phyloP scores from a whole-genome alignment of 768 basidiomycete genomes.

The Boletus reticuloceps region DNA sequence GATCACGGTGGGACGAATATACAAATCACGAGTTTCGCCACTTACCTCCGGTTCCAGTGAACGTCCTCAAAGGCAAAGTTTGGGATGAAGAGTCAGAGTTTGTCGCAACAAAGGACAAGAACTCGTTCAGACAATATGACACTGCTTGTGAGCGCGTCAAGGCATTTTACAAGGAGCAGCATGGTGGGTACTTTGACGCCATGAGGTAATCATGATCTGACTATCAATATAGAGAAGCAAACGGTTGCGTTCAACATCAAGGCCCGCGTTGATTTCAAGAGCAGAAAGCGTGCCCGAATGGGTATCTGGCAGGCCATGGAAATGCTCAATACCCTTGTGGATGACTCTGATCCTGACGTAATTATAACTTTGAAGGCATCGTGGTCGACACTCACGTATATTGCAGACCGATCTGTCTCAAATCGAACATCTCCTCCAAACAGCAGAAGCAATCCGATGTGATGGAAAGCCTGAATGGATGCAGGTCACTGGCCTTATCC shows the following conservation, averaged over 20 bases:
- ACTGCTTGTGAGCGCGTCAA: slow-evolving; percentile 76
- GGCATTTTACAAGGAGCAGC: slow-evolving; percentile 75
- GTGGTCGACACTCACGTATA: slow-evolving; percentile 8
- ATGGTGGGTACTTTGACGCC: slow-evolving; percentile 44
- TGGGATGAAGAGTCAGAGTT: slow-evolving; percentile 61
- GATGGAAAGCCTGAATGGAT: slow-evolving; percentile 93
- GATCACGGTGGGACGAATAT: slow-evolving; percentile 40
- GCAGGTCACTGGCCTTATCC: slow-evolving; percentile 84
- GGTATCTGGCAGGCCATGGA: slow-evolving; percentile 86
- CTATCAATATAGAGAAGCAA: slow-evolving; percentile 65
- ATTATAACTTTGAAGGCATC: background rate
- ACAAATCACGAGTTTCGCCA: background rate
- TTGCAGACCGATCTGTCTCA: slow-evolving; percentile 71
- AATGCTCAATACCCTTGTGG: slow-evolving; percentile 80
- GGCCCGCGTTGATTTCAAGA: slow-evolving; percentile 73
- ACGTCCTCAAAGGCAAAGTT: slow-evolving; percentile 58
- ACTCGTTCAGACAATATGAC: slow-evolving; percentile 69
- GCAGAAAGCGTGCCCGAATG: slow-evolving; percentile 68
- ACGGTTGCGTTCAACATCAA: slow-evolving; percentile 83
- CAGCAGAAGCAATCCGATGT: slow-evolving; percentile 83
- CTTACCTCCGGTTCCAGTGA: slow-evolving; percentile 43
- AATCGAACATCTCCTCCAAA: slow-evolving; percentile 89
- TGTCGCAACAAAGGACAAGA: slow-evolving; percentile 60
- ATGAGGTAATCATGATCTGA: background rate
- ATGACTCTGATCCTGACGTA: slow-evolving; percentile 91